Evolutionary conservation across 805 yeast species (phyloP).

Genomic region (Myxozyma mucilagina): DNA sequence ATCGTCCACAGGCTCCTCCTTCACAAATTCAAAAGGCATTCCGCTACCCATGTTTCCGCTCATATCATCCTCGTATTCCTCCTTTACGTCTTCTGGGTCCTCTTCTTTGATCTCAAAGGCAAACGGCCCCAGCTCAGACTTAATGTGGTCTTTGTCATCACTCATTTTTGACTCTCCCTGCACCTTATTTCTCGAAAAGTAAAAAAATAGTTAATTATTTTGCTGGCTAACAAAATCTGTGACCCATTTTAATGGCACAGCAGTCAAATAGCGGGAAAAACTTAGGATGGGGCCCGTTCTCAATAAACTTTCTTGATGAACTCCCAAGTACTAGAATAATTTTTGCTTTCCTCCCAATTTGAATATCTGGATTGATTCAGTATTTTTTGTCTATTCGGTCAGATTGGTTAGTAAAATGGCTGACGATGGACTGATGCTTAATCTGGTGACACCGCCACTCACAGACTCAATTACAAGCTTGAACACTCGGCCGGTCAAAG

Average conservation of each 20-base stretch:
- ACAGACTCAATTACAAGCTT: slow-evolving; percentile 34
- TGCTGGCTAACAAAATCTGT: background rate
- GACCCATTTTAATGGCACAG: background rate
- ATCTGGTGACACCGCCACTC: slow-evolving; percentile 57
- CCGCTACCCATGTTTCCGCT: background rate
- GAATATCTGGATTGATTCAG: background rate
- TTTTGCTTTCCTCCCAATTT: background rate
- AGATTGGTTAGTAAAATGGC: slow-evolving; percentile 28
- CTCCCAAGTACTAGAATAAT: slow-evolving; percentile 8
- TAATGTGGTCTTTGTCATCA: background rate
- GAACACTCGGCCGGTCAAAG: slow-evolving; percentile 51
- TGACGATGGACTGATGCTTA: slow-evolving; percentile 75
- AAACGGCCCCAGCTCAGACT: background rate
- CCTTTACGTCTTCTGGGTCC: slow-evolving; percentile 1
- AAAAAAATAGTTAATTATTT: too few species aligned
- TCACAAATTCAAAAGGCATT: background rate
- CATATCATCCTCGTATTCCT: background rate
- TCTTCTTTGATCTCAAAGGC: slow-evolving; percentile 13
- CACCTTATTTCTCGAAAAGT: too few species aligned
- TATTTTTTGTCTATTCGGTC: background rate
- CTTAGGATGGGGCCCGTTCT: slow-evolving; percentile 11
- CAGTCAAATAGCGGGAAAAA: background rate
- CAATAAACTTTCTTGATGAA: background rate
- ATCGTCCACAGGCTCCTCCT: slow-evolving; percentile 11
- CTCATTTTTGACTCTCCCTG: background rate